A percentile compares a stretch with the other conserved stretches of the same genome.
Conservation (phyloP, 352 stramenopile genomes). For the Pythium sukuiense region DNA sequence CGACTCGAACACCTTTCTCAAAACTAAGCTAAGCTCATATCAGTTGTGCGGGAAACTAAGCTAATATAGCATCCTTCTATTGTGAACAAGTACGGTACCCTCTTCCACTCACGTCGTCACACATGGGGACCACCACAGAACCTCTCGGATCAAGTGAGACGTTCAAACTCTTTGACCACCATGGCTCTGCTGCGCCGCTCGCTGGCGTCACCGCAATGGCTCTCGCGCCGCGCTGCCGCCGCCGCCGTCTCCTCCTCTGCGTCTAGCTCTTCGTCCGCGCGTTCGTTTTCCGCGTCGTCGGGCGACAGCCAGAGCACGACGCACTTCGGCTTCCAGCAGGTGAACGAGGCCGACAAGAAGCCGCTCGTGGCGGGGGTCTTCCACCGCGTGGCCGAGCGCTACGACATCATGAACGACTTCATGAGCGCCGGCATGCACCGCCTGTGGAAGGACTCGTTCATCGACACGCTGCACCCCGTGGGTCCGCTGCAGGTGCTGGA, state of each 20-base stretch:
- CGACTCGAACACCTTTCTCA: neutral
- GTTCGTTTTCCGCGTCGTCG: neutral
- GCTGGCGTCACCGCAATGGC: neutral
- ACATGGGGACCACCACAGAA: slow-evolving; percentile 8
- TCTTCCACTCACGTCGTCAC: neutral
- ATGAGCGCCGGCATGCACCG: slow-evolving; percentile 96
- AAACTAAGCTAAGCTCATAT: neutral
- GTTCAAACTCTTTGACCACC: neutral
- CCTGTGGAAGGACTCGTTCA: slow-evolving; percentile 98
- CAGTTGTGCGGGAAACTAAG: neutral
- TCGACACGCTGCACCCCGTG: slow-evolving; percentile 80
- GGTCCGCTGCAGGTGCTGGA: slow-evolving; percentile 89
- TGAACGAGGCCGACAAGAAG: slow-evolving; percentile 93
- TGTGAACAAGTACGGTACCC: neutral
- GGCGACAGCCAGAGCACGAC: slow-evolving; percentile 42
- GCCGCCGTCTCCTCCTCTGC: neutral
- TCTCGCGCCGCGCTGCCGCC: slow-evolving; percentile 1
- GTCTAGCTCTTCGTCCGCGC: neutral
- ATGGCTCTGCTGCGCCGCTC: slow-evolving; percentile 3
- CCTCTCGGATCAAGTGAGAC: neutral
- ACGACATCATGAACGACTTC: slow-evolving; percentile 99
- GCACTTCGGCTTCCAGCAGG: slow-evolving; percentile 90
- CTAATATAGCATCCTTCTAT: neutral
- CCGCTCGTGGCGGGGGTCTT: slow-evolving; percentile 96
- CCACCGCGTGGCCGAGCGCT: slow-evolving; percentile 95